Evolutionary conservation across 2,329 filamentous ascomycete genomes (phyloP).

Genomic region (Zymoseptoria pseudotritici): DNA sequence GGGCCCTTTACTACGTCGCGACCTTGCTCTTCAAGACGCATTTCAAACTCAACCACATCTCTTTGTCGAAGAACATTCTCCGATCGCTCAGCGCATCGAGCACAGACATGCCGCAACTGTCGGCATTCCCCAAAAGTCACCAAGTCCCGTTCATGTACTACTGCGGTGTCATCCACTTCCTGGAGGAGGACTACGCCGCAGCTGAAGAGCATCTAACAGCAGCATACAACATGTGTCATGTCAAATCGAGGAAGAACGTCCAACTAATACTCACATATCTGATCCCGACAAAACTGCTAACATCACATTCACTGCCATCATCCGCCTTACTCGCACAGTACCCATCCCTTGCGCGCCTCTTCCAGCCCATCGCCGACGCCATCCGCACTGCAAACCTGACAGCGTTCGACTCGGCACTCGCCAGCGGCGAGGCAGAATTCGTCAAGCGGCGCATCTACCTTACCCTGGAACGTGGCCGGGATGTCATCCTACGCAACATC

Average conservation of each 20-base stretch:
- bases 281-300: slow-evolving; percentile 86
- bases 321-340: slow-evolving; percentile 63
- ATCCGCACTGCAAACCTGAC: slow-evolving; percentile 77
- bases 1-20: slow-evolving; percentile 92
- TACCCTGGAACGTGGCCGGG: slow-evolving; percentile 82
- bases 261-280: slow-evolving; percentile 94
- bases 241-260: slow-evolving; percentile 61
- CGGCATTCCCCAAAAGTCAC: slow-evolving; percentile 79
- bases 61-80: slow-evolving; percentile 83
- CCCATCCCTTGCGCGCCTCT: slow-evolving; percentile 68
- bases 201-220: slow-evolving; percentile 73
- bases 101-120: slow-evolving; percentile 68
- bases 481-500: slow-evolving; percentile 85
- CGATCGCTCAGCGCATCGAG: slow-evolving; percentile 66
- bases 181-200: slow-evolving; percentile 86
- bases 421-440: slow-evolving; percentile 81
- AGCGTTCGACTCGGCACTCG: slow-evolving; percentile 75
- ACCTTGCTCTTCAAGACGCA: slow-evolving; percentile 98
- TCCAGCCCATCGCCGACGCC: slow-evolving; percentile 67
- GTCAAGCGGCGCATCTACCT: slow-evolving; percentile 90
- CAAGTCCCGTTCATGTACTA: slow-evolving; percentile 96
- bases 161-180: slow-evolving; percentile 81
- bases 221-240: slow-evolving; percentile 77
- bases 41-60: slow-evolving; percentile 79
- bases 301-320: slow-evolving; percentile 74